phyloP scores from a whole-genome alignment of 805 yeast species.

The Schwanniomyces occidentalis region DNA sequence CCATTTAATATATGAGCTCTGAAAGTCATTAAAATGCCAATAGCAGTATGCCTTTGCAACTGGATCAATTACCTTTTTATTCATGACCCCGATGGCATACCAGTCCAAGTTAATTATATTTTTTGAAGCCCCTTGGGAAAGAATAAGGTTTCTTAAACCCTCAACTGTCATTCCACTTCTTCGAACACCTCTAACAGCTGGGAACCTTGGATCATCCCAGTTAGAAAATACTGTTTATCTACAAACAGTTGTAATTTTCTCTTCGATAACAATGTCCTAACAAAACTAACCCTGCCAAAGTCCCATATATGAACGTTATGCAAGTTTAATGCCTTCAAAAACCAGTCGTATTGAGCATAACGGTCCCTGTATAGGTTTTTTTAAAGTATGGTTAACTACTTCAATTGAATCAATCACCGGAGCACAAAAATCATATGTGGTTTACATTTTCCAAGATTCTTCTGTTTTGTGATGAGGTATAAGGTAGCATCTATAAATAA shows the following conservation, averaged over 20 bases:
- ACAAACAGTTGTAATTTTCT: constrained; percentile 97
- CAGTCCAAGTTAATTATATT: constrained; percentile 92
- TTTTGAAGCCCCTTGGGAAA: constrained; percentile 93
- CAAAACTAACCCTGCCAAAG: constrained; percentile 89
- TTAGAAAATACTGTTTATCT: constrained; percentile 71
- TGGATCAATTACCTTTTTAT: constrained; percentile 93
- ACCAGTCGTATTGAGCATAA: constrained; percentile 94
- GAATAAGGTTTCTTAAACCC: constrained; percentile 84
- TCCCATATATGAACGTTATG: constrained; percentile 95
- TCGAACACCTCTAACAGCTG: constrained; percentile 95
- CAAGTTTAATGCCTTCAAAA: constrained; percentile 69
- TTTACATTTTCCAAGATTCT: constrained; percentile 84
- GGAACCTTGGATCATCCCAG: constrained; percentile 98
- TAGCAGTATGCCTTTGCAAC: constrained; percentile 87
- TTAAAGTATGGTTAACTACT: constrained; percentile 92
- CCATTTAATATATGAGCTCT: constrained; percentile 52
- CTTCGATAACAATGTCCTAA: constrained; percentile 86
- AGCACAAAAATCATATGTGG: constrained; percentile 95
- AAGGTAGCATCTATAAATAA: constrained; percentile 87
- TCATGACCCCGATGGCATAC: constrained; percentile 91
- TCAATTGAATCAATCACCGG: constrained; percentile 89
- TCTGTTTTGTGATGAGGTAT: constrained; percentile 97
- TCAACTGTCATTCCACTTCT: constrained; percentile 97
- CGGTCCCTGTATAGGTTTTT: constrained; percentile 95
- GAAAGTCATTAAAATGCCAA: constrained; percentile 60